These are phyloP conservation scores for Lanzia echinophila DNA, from an alignment of 2,329 filamentous ascomycete species.

Conservation along the genomic window DNA sequence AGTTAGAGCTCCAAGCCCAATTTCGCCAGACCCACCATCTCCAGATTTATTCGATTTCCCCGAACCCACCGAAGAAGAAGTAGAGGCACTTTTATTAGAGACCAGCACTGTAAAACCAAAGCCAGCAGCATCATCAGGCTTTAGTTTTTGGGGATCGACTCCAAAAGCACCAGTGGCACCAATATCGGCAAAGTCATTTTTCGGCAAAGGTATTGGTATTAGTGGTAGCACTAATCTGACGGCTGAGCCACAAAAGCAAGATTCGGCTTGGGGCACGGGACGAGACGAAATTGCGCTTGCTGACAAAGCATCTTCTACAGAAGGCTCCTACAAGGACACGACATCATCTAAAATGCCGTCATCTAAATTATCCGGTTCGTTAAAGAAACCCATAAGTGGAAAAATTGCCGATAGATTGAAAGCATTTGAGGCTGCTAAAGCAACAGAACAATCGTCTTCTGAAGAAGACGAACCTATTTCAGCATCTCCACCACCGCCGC, in stretches of 20 bases:
- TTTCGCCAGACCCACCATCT: not conserved
- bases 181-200: not conserved
- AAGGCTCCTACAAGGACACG: slow-evolving; percentile 40
- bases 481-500: slow-evolving; percentile 34
- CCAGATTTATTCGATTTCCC: slow-evolving; percentile 9
- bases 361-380: slow-evolving; percentile 32
- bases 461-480: slow-evolving; percentile 9
- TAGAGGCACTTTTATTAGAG: slow-evolving; percentile 17
- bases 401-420: slow-evolving; percentile 52
- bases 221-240: slow-evolving; percentile 1
- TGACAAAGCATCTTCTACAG: slow-evolving; percentile 44
- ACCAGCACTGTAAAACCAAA: not conserved
- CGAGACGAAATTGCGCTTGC: slow-evolving; percentile 40
- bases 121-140: slow-evolving; percentile 29
- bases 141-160: slow-evolving; percentile 51
- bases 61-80: slow-evolving; percentile 33
- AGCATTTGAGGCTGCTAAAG: slow-evolving; percentile 44
- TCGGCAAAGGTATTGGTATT: slow-evolving; percentile 24
- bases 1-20: not conserved
- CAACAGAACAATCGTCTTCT: slow-evolving; percentile 21
- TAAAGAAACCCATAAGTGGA: slow-evolving; percentile 43
- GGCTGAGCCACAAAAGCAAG: slow-evolving; percentile 31
- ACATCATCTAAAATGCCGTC: slow-evolving; percentile 33
- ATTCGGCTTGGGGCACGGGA: slow-evolving; percentile 31
- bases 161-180: slow-evolving; percentile 33